Conservation (phyloP, 345 rosid species). For the Acer campestre region DNA sequence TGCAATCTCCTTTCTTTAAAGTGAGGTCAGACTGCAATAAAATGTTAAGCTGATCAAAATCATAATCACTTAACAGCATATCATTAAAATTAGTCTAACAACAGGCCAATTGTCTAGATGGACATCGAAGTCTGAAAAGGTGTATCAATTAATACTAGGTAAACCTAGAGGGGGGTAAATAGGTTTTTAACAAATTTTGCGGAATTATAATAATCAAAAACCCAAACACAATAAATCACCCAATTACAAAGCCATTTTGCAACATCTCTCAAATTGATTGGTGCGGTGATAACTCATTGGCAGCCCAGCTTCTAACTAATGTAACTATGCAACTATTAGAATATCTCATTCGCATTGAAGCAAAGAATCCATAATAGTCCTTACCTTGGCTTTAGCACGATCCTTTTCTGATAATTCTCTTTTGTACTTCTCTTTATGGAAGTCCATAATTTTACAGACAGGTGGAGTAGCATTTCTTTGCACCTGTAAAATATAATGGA, state of each 20-base stretch:
- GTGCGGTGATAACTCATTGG: neutral
- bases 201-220: too few species aligned
- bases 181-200: too few species aligned
- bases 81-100: neutral
- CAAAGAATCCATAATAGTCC: constrained; percentile 7
- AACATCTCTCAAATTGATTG: neutral
- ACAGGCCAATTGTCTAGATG: neutral
- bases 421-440: constrained; percentile 38
- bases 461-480: constrained; percentile 51
- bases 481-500: constrained; percentile 40
- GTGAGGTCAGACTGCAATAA: constrained; percentile 45
- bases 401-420: constrained; percentile 45
- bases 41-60: constrained; percentile 9
- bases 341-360: neutral
- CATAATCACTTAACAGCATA: neutral
- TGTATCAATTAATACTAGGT: too few species aligned
- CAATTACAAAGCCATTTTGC: neutral
- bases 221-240: too few species aligned
- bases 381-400: constrained; percentile 59
- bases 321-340: neutral
- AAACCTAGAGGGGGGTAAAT: too few species aligned
- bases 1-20: constrained; percentile 44
- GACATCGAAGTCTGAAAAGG: neutral
- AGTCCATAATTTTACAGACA: constrained; percentile 71
- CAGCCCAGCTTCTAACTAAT: neutral